phyloP scores from a whole-genome alignment of 2,329 filamentous ascomycete species.

The Lecanoromycetidae sp. region DNA sequence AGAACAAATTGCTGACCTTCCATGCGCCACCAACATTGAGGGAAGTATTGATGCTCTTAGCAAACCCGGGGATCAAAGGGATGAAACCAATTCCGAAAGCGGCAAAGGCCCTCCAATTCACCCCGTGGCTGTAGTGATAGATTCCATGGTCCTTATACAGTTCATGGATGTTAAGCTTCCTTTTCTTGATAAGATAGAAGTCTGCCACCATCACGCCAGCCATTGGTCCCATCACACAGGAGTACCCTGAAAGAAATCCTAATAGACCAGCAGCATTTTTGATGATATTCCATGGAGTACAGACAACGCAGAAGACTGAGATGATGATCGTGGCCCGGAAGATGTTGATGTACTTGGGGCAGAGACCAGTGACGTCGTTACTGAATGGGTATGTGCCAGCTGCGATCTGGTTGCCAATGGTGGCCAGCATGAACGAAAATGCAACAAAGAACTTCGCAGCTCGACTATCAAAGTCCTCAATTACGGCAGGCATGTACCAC shows the following conservation, averaged over 20 bases:
- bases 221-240: constrained; percentile 28
- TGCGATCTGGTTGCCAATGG: constrained; percentile 33
- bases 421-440: constrained; percentile 31
- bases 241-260: constrained; percentile 27
- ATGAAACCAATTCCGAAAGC: constrained; percentile 24
- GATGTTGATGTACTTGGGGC: constrained; percentile 28
- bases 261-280: constrained; percentile 27
- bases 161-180: constrained; percentile 26
- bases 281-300: constrained; percentile 29
- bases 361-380: constrained; percentile 27
- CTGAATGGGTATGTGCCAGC: constrained; percentile 28
- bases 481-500: constrained; percentile 40
- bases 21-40: constrained; percentile 30
- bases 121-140: constrained; percentile 26
- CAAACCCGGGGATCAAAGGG: constrained; percentile 29
- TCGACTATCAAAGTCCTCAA: constrained; percentile 33
- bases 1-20: constrained; percentile 22
- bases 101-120: constrained; percentile 27
- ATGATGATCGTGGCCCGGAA: constrained; percentile 27
- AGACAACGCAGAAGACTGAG: constrained; percentile 26
- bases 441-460: constrained; percentile 33
- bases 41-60: constrained; percentile 27
- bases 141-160: constrained; percentile 25
- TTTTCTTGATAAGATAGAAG: constrained; percentile 27
- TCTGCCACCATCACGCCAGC: constrained; percentile 27